Conservation (phyloP, 2,329 filamentous ascomycete genomes). For the Exophiala oligosperma region DNA sequence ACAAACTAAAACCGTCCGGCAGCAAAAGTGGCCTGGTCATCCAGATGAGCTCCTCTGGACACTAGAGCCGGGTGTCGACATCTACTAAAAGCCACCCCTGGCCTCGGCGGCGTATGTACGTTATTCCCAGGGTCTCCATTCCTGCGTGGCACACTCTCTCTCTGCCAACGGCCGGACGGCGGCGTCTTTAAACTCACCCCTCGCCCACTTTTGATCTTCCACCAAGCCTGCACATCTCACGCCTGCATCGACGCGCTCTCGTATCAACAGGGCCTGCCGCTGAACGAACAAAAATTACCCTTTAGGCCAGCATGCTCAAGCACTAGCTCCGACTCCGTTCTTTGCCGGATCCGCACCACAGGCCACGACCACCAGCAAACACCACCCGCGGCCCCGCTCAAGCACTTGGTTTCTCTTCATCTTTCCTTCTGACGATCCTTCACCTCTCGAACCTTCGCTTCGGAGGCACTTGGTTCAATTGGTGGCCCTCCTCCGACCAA, state of each 20-base stretch:
- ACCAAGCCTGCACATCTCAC: constrained; percentile 24
- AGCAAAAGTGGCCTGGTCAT: not conserved
- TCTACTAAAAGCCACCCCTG: not conserved
- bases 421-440: constrained; percentile 13
- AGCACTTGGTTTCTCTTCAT: not conserved
- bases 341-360: constrained; percentile 5
- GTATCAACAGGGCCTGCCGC: constrained; percentile 2
- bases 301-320: not conserved
- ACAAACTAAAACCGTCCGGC: not conserved
- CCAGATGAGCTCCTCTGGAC: not conserved
- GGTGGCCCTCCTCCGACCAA: constrained; percentile 11
- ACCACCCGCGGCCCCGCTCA: not conserved
- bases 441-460: constrained; percentile 15
- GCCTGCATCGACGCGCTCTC: constrained; percentile 13
- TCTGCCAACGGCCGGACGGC: constrained; percentile 14
- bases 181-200: constrained; percentile 23
- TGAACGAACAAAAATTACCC: constrained; percentile 4
- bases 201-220: constrained; percentile 29
- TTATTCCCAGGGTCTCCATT: constrained; percentile 2
- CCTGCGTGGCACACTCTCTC: not conserved
- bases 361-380: not conserved
- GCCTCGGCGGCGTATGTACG: not conserved
- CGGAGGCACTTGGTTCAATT: constrained; percentile 17
- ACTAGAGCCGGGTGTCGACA: constrained; percentile 1
- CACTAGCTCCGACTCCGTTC: not conserved